Conservation (phyloP, 2,329 filamentous ascomycete genomes). For the Calonectria ilicicola region DNA sequence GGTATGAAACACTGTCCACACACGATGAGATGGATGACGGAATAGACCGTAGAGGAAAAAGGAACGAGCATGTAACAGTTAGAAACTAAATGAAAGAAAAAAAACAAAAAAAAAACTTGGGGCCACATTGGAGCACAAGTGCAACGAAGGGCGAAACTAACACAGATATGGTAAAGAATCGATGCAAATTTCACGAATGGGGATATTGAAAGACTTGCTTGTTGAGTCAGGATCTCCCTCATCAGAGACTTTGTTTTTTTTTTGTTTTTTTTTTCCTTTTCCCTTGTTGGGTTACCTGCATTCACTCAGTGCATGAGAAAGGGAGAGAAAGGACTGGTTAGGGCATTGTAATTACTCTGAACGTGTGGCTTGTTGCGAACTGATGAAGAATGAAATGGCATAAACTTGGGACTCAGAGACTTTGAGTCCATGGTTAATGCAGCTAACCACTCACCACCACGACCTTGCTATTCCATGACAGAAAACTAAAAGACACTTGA, state of each 20-base stretch:
- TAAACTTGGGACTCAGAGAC: too few species aligned
- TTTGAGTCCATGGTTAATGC: too few species aligned
- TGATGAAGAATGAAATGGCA: too few species aligned
- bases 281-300: too few species aligned
- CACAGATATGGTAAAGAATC: neutral
- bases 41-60: neutral
- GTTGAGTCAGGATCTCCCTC: neutral
- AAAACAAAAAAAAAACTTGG: neutral
- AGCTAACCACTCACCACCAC: too few species aligned
- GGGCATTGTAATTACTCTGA: too few species aligned
- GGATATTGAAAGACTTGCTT: neutral
- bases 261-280: too few species aligned
- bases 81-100: neutral
- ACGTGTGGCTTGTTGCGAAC: too few species aligned
- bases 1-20: neutral
- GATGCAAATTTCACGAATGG: neutral
- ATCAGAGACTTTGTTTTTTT: neutral
- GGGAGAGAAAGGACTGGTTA: too few species aligned
- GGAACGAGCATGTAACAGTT: neutral
- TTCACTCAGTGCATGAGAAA: too few species aligned
- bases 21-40: neutral
- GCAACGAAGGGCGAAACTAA: neutral
- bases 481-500: too few species aligned
- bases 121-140: neutral
- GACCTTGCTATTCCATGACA: too few species aligned